These are phyloP conservation scores for Aquanectria penicillioides DNA, from an alignment of 2,329 filamentous ascomycete genomes.

Conservation along the genomic window DNA sequence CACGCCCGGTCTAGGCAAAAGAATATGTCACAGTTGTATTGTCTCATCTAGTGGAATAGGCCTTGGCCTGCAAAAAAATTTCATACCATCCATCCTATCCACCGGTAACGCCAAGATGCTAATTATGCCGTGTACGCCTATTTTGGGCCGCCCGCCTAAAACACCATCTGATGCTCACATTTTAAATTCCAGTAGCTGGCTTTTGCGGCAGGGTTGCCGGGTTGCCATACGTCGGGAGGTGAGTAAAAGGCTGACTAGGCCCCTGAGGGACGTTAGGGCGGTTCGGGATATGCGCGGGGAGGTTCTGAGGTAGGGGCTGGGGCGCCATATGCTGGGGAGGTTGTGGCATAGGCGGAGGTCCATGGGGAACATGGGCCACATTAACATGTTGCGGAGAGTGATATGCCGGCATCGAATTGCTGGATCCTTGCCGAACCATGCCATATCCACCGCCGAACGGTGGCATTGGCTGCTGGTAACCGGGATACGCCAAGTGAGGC, in stretches of 20 bases:
- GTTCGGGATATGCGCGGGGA: conserved; percentile 54
- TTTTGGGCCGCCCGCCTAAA: conserved; percentile 37
- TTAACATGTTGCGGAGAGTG: conserved; percentile 49
- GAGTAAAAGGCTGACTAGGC: conserved; percentile 58
- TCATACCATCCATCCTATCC: conserved; percentile 47
- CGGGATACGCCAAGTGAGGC: conserved; percentile 60
- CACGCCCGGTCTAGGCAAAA: conserved; percentile 20
- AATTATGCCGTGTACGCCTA: conserved; percentile 49
- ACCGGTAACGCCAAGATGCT: conserved; percentile 54
- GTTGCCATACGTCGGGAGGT: conserved; percentile 67
- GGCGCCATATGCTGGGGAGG: conserved; percentile 51
- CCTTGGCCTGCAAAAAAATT: conserved; percentile 41
- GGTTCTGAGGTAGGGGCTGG: conserved; percentile 56
- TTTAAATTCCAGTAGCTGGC: conserved; percentile 60
- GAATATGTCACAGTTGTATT: conserved; percentile 42
- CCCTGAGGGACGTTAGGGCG: conserved; percentile 57
- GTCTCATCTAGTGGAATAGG: conserved; percentile 44
- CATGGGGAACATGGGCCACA: conserved; percentile 50
- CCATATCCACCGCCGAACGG: conserved; percentile 61
- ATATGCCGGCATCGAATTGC: conserved; percentile 63
- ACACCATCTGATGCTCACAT: conserved; percentile 45
- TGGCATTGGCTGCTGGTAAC: conserved; percentile 57
- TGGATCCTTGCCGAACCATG: conserved; percentile 67
- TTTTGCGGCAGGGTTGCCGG: conserved; percentile 69
- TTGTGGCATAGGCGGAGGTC: conserved; percentile 50